These are phyloP conservation scores for Clavispora phyllophila DNA, from an alignment of 805 yeast genomes.

Conservation along the genomic window DNA sequence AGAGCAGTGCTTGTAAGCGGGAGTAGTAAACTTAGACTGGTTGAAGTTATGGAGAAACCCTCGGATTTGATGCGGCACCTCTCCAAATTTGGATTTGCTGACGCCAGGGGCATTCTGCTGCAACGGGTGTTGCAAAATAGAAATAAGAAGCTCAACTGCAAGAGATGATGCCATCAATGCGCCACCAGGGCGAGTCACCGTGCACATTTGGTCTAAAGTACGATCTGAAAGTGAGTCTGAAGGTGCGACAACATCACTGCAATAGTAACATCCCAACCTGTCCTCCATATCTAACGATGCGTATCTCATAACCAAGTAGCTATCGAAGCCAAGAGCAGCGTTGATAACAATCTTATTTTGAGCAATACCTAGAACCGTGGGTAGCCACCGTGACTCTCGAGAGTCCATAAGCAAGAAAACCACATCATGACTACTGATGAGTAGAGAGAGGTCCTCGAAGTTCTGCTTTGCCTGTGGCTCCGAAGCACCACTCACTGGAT, in stretches of 20 bases:
- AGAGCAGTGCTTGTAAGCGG: conserved; percentile 73
- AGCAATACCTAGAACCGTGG: conserved; percentile 73
- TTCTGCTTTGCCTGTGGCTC: conserved; percentile 45
- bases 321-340: conserved; percentile 93
- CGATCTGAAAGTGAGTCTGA: conserved; percentile 80
- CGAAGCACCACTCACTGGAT: conserved; percentile 51
- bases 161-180: conserved; percentile 82
- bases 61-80: conserved; percentile 82
- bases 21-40: conserved; percentile 61
- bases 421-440: conserved; percentile 68
- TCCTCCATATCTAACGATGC: conserved; percentile 20
- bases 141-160: conserved; percentile 78
- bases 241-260: conserved; percentile 95
- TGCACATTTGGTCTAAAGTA: conserved; percentile 96
- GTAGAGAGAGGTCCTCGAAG: conserved; percentile 45
- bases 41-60: conserved; percentile 73
- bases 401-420: conserved; percentile 86
- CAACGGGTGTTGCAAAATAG: conserved; percentile 63
- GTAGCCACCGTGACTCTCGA: conserved; percentile 96
- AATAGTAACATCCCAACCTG: conserved; percentile 89
- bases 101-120: conserved; percentile 41
- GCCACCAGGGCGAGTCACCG: conserved; percentile 95
- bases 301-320: conserved; percentile 90
- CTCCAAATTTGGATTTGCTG: conserved; percentile 48
- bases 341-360: conserved; percentile 72